Evolutionary conservation across 2,329 filamentous ascomycete genomes (phyloP).

Genomic region (Epichloe scottii): DNA sequence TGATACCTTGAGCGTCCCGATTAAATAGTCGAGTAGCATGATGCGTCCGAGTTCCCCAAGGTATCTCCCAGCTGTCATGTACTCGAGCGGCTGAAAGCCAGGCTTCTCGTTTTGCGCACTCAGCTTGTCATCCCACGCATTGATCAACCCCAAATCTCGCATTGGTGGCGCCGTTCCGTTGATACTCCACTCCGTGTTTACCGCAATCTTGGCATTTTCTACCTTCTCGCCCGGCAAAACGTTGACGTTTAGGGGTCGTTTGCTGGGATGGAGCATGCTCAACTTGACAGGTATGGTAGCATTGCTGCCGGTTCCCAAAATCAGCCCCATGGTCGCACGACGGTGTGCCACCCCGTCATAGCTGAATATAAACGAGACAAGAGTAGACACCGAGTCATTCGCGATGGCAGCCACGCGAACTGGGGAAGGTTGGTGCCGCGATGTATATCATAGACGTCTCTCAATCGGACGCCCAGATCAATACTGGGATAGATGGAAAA

Average conservation of each 20-base stretch:
- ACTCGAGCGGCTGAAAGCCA: conserved; percentile 72
- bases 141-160: conserved; percentile 49
- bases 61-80: conserved; percentile 71
- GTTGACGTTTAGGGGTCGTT: conserved; percentile 39
- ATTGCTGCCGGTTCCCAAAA: conserved; percentile 72
- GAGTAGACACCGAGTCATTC: conserved; percentile 70
- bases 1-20: conserved; percentile 26
- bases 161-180: conserved; percentile 60
- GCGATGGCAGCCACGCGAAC: conserved; percentile 65
- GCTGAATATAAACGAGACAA: conserved; percentile 65
- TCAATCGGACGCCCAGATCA: conserved; percentile 46
- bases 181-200: conserved; percentile 81
- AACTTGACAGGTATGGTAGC: conserved; percentile 64
- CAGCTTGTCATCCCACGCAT: conserved; percentile 55
- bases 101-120: conserved; percentile 55
- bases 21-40: conserved; percentile 54
- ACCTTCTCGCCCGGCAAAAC: conserved; percentile 32
- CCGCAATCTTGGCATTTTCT: conserved; percentile 52
- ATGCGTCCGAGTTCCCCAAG: conserved; percentile 64
- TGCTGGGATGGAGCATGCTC: conserved; percentile 48
- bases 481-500: conserved; percentile 50
- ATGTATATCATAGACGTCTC: conserved; percentile 44
- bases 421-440: conserved; percentile 40
- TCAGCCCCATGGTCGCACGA: conserved; percentile 65
- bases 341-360: conserved; percentile 48